phyloP scores from a whole-genome alignment of 371 early-diverging fungal genomes.

The Nematocida minor region DNA sequence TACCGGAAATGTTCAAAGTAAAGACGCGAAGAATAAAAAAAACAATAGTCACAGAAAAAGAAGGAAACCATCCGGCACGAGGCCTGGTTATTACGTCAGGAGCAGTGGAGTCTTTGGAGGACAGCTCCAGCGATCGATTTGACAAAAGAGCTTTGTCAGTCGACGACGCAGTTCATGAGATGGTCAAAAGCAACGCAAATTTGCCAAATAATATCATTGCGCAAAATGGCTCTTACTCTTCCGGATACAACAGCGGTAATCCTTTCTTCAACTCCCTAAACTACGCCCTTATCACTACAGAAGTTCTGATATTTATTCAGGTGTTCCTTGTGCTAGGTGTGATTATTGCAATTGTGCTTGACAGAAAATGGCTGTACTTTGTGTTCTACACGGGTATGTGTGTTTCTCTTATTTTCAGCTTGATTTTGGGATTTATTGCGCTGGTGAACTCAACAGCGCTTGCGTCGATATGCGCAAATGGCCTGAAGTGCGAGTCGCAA shows the following conservation, averaged over 20 bases:
- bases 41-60: background rate
- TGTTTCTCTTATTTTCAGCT: background rate
- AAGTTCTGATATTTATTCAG: slow-evolving; percentile 39
- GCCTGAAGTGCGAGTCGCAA: slow-evolving; percentile 3
- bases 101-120: background rate
- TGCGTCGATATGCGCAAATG: slow-evolving; percentile 7
- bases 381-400: slow-evolving; percentile 12
- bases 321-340: slow-evolving; percentile 28
- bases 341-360: slow-evolving; percentile 11
- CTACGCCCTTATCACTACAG: background rate
- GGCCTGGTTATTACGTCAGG: background rate
- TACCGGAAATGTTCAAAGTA: background rate
- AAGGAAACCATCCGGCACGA: background rate
- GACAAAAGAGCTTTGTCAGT: background rate
- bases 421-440: slow-evolving; percentile 2
- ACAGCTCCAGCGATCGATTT: too few relatives aligned
- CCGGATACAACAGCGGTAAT: background rate
- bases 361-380: slow-evolving; percentile 13
- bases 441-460: slow-evolving; percentile 17
- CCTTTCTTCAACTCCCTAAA: slow-evolving; percentile 2
- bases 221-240: background rate
- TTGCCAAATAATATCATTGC: background rate
- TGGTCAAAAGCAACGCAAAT: background rate
- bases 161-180: background rate
- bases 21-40: background rate